These are phyloP conservation scores for Purshia tridentata DNA, from an alignment of 306 rosid species.

Conservation along the genomic window DNA sequence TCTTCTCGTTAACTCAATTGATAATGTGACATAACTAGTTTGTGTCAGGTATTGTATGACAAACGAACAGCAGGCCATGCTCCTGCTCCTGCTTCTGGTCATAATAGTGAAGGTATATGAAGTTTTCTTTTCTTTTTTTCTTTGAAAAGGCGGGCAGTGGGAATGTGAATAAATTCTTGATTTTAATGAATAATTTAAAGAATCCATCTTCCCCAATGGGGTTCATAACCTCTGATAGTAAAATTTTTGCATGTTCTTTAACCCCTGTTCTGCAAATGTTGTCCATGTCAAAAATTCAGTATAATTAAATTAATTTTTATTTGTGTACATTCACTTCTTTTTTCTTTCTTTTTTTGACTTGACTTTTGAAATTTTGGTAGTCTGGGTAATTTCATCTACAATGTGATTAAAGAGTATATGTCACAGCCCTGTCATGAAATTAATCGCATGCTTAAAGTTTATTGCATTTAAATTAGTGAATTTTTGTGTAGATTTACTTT, in stretches of 20 bases:
- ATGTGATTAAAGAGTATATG: background rate
- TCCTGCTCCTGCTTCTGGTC: constrained; percentile 28
- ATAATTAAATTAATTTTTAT: background rate
- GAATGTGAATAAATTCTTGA: background rate
- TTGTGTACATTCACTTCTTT: background rate
- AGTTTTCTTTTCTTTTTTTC: background rate
- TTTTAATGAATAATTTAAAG: background rate
- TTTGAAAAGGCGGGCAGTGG: background rate
- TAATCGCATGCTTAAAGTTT: background rate
- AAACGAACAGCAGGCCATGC: constrained; percentile 51
- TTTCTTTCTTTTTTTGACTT: background rate
- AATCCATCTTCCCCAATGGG: background rate
- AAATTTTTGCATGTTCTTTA: background rate
- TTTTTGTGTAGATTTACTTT: background rate
- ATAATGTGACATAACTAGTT: constrained; percentile 18
- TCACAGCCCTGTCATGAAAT: background rate
- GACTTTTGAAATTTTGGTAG: background rate
- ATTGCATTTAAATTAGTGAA: background rate
- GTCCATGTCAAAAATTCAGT: background rate
- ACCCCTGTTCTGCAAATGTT: background rate
- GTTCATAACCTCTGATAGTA: background rate
- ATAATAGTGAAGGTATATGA: constrained; percentile 42
- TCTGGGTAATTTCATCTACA: background rate
- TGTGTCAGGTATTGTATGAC: constrained; percentile 62
- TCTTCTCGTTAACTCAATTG: background rate